These are phyloP conservation scores for Fusarium sp. DNA, from an alignment of 2,329 filamentous ascomycete species.

Conservation along the genomic window DNA sequence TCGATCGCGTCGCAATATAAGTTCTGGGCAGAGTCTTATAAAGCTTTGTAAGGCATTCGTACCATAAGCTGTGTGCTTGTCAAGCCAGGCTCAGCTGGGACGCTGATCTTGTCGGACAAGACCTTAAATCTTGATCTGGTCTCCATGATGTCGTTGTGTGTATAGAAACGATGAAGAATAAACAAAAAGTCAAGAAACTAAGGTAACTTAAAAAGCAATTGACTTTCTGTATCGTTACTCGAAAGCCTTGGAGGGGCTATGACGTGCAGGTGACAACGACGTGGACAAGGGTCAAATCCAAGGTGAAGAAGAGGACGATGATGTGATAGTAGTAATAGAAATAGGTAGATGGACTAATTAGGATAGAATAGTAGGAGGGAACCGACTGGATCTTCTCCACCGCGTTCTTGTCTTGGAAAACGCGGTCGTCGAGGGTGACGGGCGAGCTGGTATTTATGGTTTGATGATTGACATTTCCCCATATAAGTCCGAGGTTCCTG, in stretches of 20 bases:
- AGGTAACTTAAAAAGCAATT: constrained; percentile 9
- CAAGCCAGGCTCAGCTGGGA: constrained; percentile 80
- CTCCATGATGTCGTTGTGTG: constrained; percentile 37
- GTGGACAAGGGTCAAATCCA: constrained; percentile 24
- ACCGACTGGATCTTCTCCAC: constrained; percentile 31
- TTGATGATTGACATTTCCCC: constrained; percentile 7
- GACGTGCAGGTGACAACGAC: constrained; percentile 38
- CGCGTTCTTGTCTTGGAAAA: constrained; percentile 19
- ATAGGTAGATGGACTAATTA: neutral
- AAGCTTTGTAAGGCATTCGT: constrained; percentile 40
- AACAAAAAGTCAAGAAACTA: constrained; percentile 8
- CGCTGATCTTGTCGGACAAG: constrained; percentile 72
- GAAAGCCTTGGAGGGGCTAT: constrained; percentile 24
- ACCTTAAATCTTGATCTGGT: constrained; percentile 54
- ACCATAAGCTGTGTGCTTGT: constrained; percentile 83
- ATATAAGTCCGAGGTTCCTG: neutral
- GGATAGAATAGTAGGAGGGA: neutral
- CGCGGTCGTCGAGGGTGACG: constrained; percentile 30
- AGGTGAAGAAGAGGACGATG: constrained; percentile 7
- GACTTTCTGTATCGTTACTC: neutral
- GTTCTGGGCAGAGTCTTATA: neutral
- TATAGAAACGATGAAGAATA: neutral
- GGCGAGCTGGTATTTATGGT: constrained; percentile 40
- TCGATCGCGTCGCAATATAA: constrained; percentile 3
- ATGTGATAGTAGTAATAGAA: constrained; percentile 13